Base-by-base conservation (phyloP, 768 basidiomycete genomes). In the Coprinopsis marcescibilis region DNA sequence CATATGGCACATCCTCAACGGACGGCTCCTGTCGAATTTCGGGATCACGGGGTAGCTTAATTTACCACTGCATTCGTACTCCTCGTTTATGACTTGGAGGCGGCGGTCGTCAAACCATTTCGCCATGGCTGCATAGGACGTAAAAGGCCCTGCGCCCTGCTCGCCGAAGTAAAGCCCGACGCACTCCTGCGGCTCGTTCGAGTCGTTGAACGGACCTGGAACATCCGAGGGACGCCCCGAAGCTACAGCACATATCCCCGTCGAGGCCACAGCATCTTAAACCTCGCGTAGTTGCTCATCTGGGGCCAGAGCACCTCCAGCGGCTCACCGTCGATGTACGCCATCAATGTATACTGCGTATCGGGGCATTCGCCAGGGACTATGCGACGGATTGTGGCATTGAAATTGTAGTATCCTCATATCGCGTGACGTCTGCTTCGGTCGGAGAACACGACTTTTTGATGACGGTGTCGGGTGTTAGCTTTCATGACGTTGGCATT, bases 141-240 rank as follows among this genome's bases (percentile, higher is more conserved):
- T 21, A 43, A 64, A 65, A 6, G 64, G 64, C 14, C 63, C 63
- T 8, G 51, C 57, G 29, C 60, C 62, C 24, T 48, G 47, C 27
- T 57, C 57, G 2, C 55, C 48, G 37, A 61, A 61, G 51, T 48
- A 40, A 27, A 49, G 36, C 13, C 56, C 52, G 15, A 38, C 17
- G 30, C 56, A 57, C 21, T 4, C 7, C 10, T 48, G 36, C 11
- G 57, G 37, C 12, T 30, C 33, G 4, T 54, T 54, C 10, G 57
- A 42, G 10, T 29, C 43, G 36, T 54, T 47, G 27, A 57, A 49
- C 3, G 60, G 60, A 11, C 59, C 60, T 23, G 59, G 59, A 10
- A 52, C 29, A 29, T 45, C 49, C 13, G 43, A 24, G 55, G 48
- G n/a, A 58, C 15, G 26, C 39, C 25, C 4, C 55, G 55, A 17